Percentiles rank a stretch among this genome's conserved stretches.
These are phyloP conservation scores for Microcos paniculata DNA, from an alignment of 345 rosid species.

Conservation along the genomic window DNA sequence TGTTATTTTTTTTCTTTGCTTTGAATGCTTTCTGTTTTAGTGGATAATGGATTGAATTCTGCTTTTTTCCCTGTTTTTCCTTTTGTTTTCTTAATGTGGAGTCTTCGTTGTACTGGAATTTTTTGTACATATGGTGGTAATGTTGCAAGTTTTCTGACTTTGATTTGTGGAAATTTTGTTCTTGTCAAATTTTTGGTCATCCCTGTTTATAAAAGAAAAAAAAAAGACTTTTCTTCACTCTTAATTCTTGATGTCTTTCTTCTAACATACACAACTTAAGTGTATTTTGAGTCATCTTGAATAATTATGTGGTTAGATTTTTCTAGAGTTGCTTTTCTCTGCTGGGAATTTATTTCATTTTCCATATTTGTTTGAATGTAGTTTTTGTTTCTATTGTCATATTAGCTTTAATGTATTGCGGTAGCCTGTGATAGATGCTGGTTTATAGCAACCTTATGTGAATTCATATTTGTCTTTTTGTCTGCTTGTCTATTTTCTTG, in stretches of 20 bases:
- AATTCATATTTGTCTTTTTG: constrained; percentile 12
- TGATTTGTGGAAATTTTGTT: background rate
- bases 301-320: background rate
- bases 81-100: background rate
- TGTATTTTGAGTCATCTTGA: background rate
- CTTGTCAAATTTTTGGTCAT: background rate
- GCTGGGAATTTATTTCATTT: background rate
- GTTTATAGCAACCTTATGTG: background rate
- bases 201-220: background rate
- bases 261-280: background rate
- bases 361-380: background rate
- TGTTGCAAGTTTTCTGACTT: background rate
- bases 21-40: too few species aligned
- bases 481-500: background rate
- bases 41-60: background rate
- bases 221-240: background rate
- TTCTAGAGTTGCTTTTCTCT: background rate
- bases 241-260: background rate
- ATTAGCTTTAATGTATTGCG: background rate
- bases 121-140: too few species aligned
- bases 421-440: background rate
- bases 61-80: background rate
- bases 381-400: background rate
- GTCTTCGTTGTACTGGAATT: too few species aligned
- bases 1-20: background rate